Evolutionary conservation across 2,329 filamentous ascomycete genomes (phyloP), one percentile per base, ranked within the genome.

Genomic region (Chrysosphaeria jannelii): DNA sequence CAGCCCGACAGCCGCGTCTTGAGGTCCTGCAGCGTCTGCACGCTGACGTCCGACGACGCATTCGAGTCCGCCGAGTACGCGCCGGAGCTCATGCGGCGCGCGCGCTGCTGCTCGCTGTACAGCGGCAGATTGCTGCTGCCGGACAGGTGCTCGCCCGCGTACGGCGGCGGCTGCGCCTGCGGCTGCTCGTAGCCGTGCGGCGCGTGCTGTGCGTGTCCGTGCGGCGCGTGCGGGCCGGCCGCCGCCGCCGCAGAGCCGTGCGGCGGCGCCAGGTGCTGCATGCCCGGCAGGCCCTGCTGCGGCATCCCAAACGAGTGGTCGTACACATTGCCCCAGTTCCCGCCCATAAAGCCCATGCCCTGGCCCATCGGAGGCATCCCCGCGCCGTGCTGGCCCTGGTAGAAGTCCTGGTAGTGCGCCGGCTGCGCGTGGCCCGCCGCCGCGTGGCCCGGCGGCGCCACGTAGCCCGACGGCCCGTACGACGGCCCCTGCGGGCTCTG

Each of bases 1-100:
- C 36, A 35, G 13, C 36, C 39, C 7, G 42, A 45, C 5, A 43
- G 34, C 15, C 45, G 39, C 12, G 39, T 31, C 25, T 40, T 42
- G 9, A 49, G 36, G 6, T 39, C 39, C 8, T 33, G 30, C 15
- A 35, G 31, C 8, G 31, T 32, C 28, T 25, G 31, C n/a, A 31
- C 34, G 29, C 31, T 35, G 8, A 31, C 30, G n/a, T 32, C 32
- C 19, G 28, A 33, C 13, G 32, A 30, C 6, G 29, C 28, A 12
- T 29, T 29, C 4, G 34, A 30, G 19, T 27, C 30, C 6, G 28
- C 28, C 4, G 33, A 30, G 15, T 27, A 31, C 0, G 28, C 29
- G 3, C 20, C 27, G 10, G 27, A 27, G 23, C 31, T 31, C 22
- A 23, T 24, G 14, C 30, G 28, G 12, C 28, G 29, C 17, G 23